These are phyloP conservation scores for Verbena officinalis DNA, from an alignment of 257 asterid genomes.

Conservation along the genomic window DNA sequence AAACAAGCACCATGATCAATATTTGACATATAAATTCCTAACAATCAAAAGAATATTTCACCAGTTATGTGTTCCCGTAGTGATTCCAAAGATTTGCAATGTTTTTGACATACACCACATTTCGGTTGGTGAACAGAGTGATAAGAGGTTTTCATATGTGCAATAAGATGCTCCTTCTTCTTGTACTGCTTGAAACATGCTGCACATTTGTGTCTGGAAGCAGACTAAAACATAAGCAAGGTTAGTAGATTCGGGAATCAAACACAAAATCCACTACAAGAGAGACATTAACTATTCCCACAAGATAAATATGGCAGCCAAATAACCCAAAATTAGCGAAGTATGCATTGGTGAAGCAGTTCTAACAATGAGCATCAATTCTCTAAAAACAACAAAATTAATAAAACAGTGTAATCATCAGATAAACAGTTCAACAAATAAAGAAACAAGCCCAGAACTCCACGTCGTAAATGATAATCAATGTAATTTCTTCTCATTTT, in stretches of 20 bases:
- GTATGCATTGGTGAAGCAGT: conserved; percentile 5
- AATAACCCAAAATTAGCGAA: neutral
- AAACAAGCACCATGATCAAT: conserved; percentile 21
- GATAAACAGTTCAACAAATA: neutral
- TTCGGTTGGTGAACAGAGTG: conserved; percentile 62
- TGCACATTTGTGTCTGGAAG: conserved; percentile 54
- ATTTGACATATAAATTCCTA: conserved; percentile 13
- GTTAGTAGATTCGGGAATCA: conserved; percentile 7
- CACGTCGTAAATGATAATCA: neutral
- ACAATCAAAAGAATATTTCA: conserved; percentile 21
- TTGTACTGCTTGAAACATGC: conserved; percentile 68
- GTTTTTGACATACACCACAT: conserved; percentile 55
- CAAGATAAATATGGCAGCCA: neutral
- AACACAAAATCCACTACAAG: neutral
- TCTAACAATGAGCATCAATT: neutral
- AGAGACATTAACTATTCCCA: conserved; percentile 2
- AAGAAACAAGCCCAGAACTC: neutral
- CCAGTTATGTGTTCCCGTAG: conserved; percentile 56
- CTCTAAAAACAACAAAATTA: neutral
- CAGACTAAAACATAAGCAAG: conserved; percentile 12
- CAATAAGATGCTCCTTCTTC: conserved; percentile 59
- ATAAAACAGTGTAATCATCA: conserved; percentile 13
- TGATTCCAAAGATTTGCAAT: conserved; percentile 56
- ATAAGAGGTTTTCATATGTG: conserved; percentile 45
- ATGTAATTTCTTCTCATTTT: neutral